phyloP scores from a whole-genome alignment of 2,329 filamentous ascomycete genomes.

The Sclerotinia glacialis region DNA sequence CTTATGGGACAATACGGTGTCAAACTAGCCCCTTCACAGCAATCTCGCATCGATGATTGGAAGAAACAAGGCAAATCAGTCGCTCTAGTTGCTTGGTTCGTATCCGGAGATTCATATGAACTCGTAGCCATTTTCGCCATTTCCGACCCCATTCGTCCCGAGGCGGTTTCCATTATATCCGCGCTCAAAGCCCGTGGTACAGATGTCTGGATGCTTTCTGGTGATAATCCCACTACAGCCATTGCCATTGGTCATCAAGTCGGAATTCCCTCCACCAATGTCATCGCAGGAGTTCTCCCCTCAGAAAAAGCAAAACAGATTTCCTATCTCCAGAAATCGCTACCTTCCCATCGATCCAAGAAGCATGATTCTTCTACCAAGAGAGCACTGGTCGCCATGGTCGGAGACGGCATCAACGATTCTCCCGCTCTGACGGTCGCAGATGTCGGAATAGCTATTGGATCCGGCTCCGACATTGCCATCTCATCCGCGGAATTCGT shows the following conservation, averaged over 20 bases:
- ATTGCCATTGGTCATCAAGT: constrained; percentile 71
- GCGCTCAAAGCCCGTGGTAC: constrained; percentile 64
- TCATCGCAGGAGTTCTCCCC: constrained; percentile 84
- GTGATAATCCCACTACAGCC: constrained; percentile 85
- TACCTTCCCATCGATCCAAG: constrained; percentile 24
- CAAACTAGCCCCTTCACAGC: constrained; percentile 41
- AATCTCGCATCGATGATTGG: constrained; percentile 51
- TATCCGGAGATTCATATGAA: constrained; percentile 41
- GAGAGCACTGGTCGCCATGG: constrained; percentile 69
- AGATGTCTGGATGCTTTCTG: constrained; percentile 87
- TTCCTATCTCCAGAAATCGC: constrained; percentile 53
- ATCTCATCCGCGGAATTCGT: constrained; percentile 81
- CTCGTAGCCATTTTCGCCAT: constrained; percentile 70
- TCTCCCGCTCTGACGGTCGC: constrained; percentile 76
- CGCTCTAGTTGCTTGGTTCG: constrained; percentile 44
- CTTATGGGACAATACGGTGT: constrained; percentile 57
- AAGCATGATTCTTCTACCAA: constrained; percentile 33
- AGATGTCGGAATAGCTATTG: constrained; percentile 80
- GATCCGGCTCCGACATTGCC: constrained; percentile 77
- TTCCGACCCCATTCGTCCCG: constrained; percentile 75
- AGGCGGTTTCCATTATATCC: constrained; percentile 63
- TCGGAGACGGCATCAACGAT: constrained; percentile 85
- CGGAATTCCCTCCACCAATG: constrained; percentile 69
- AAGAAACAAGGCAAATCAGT: constrained; percentile 63
- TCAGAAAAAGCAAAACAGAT: constrained; percentile 76